These are phyloP conservation scores for Samsoniella hepiali DNA, from an alignment of 2,329 filamentous ascomycete genomes.

Conservation along the genomic window DNA sequence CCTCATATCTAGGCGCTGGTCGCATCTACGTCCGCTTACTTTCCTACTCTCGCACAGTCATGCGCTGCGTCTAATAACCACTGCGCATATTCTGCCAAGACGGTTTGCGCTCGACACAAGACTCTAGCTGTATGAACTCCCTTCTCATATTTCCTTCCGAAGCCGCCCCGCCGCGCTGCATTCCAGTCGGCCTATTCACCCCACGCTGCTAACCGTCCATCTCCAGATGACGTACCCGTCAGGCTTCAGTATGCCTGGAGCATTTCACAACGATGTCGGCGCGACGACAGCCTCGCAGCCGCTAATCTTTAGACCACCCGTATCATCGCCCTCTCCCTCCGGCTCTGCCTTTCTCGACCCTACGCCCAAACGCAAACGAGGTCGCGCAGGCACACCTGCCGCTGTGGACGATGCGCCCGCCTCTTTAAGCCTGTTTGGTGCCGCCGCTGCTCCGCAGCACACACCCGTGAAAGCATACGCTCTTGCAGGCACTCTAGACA, in stretches of 20 bases:
- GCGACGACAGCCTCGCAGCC: conserved; percentile 31
- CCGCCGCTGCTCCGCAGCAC: conserved; percentile 21
- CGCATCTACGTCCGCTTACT: not conserved
- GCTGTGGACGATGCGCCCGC: conserved; percentile 4
- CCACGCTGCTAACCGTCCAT: conserved; percentile 11
- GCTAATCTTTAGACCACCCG: conserved; percentile 46
- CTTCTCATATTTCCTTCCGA: not conserved
- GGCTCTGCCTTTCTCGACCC: conserved; percentile 38
- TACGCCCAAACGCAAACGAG: conserved; percentile 46
- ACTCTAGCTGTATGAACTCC: not conserved
- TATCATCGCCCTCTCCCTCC: conserved; percentile 36
- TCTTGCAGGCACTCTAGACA: conserved; percentile 53
- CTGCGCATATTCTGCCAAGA: not conserved
- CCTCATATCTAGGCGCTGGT: not conserved
- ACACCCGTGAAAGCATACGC: conserved; percentile 38
- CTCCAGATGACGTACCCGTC: conserved; percentile 30
- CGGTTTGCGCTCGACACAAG: not conserved
- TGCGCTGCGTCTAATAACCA: not conserved
- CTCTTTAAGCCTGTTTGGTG: conserved; percentile 22
- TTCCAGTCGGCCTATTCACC: not conserved
- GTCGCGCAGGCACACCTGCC: conserved; percentile 28
- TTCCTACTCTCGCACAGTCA: not conserved
- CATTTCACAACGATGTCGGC: conserved; percentile 27
- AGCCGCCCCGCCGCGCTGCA: not conserved
- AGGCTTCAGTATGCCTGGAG: conserved; percentile 34